Conservation (phyloP, 2,329 filamentous ascomycete species). For the Bipolaris zeicola region DNA sequence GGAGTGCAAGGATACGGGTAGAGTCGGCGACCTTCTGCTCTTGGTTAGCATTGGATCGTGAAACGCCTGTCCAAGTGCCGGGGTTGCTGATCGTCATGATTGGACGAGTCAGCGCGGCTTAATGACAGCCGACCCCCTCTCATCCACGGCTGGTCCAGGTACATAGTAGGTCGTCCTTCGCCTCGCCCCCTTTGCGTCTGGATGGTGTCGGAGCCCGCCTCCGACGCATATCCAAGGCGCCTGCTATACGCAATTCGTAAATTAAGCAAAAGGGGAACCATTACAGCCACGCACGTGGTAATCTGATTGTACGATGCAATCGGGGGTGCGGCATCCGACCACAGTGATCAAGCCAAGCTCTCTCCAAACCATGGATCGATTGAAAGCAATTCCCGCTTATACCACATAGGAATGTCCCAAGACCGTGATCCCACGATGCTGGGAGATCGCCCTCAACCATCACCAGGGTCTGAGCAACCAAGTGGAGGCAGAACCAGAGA, state of each 20-base stretch:
- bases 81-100: slow-evolving; percentile 2
- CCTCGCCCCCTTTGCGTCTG: neutral
- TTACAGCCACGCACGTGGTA: neutral
- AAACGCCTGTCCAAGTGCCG: slow-evolving; percentile 15
- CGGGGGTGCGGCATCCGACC: neutral
- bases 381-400: neutral
- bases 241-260: neutral
- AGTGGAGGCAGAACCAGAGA: neutral
- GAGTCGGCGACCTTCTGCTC: slow-evolving; percentile 13
- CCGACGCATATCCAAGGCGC: neutral
- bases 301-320: neutral
- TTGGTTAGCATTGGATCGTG: slow-evolving; percentile 11
- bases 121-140: slow-evolving; percentile 1
- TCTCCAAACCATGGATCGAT: neutral
- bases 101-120: slow-evolving; percentile 2
- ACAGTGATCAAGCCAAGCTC: neutral
- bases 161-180: slow-evolving; percentile 1
- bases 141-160: neutral
- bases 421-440: neutral
- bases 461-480: neutral
- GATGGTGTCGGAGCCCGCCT: neutral
- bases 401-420: neutral
- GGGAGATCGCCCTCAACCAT: slow-evolving; percentile 8
- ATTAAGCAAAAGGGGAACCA: slow-evolving; percentile 3
- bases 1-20: slow-evolving; percentile 10